A percentile compares a stretch with the other conserved stretches of the same genome.
phyloP scores from a whole-genome alignment of 75 land plant genomes.

The Pinus taeda region DNA sequence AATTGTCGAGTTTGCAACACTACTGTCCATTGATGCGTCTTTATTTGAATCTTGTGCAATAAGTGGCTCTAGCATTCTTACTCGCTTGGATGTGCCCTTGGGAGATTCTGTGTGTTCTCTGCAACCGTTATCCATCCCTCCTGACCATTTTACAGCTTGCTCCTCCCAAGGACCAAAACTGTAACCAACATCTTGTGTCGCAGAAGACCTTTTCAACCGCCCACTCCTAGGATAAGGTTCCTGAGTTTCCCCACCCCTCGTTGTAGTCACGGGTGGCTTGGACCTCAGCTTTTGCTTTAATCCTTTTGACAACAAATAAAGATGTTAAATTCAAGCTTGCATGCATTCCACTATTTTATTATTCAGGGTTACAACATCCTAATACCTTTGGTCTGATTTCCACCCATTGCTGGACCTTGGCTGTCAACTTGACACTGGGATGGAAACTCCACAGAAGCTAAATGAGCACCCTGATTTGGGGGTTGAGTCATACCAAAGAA shows the following conservation, averaged over 20 bases:
- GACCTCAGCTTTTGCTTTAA: background rate
- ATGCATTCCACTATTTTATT: background rate
- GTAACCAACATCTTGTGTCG: constrained; percentile 1
- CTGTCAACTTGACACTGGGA: constrained; percentile 33
- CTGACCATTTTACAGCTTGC: constrained; percentile 10
- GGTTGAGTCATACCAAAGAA: constrained; percentile 58
- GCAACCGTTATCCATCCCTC: constrained; percentile 14
- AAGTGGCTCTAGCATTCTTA: background rate
- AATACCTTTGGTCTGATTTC: background rate
- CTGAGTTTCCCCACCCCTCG: background rate
- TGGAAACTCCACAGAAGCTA: constrained; percentile 27
- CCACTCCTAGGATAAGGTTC: background rate
- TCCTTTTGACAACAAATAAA: constrained; percentile 5
- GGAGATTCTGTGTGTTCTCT: background rate
- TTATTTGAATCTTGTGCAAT: background rate
- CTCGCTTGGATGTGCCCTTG: background rate
- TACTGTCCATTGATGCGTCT: background rate
- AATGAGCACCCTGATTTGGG: constrained; percentile 51
- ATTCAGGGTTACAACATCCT: background rate
- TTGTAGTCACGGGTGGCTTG: background rate
- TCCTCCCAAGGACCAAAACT: constrained; percentile 9
- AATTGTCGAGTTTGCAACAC: background rate
- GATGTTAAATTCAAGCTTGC: background rate
- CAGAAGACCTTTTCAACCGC: background rate
- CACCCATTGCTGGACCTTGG: constrained; percentile 12